Evolutionary conservation across 495 filamentous ascomycete genomes (phyloP).

Genomic region (Podospora anserina): DNA sequence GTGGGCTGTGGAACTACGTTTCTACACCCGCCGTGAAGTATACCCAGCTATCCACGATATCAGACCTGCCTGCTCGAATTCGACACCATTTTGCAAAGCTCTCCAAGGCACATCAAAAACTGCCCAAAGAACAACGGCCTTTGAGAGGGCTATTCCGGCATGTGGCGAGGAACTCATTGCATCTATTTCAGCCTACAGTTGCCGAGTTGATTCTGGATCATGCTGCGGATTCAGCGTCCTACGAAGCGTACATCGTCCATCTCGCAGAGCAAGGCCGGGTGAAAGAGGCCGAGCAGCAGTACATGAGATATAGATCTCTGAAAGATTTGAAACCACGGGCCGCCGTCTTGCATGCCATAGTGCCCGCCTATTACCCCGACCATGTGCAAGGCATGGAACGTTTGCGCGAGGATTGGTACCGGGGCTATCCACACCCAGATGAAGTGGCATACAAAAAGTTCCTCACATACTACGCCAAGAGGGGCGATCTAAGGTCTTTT

Average conservation of each 20-base stretch:
- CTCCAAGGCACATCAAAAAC: neutral
- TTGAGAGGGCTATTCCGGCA: slow-evolving; percentile 19
- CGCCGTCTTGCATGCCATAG: slow-evolving; percentile 20
- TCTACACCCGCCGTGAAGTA: neutral
- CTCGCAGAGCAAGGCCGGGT: slow-evolving; percentile 18
- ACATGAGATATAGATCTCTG: slow-evolving; percentile 37
- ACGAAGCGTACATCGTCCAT: slow-evolving; percentile 31
- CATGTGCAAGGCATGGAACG: slow-evolving; percentile 45
- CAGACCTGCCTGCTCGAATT: neutral
- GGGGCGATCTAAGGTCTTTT: slow-evolving; percentile 52
- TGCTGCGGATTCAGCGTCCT: slow-evolving; percentile 27
- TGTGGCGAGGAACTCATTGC: slow-evolving; percentile 21
- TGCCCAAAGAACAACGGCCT: slow-evolving; percentile 5
- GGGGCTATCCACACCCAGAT: slow-evolving; percentile 36
- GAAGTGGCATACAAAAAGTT: slow-evolving; percentile 46
- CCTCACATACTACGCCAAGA: slow-evolving; percentile 50
- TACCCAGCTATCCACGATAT: neutral
- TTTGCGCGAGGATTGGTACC: slow-evolving; percentile 55
- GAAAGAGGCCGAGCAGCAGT: slow-evolving; percentile 30
- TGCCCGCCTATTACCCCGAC: slow-evolving; percentile 37
- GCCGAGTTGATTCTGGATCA: slow-evolving; percentile 28
- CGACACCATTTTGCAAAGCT: neutral
- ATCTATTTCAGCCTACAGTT: slow-evolving; percentile 17
- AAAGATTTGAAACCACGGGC: slow-evolving; percentile 17
- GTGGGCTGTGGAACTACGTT: neutral